Conservation (phyloP, 768 basidiomycete species). For the Hemileccinum impolitum region DNA sequence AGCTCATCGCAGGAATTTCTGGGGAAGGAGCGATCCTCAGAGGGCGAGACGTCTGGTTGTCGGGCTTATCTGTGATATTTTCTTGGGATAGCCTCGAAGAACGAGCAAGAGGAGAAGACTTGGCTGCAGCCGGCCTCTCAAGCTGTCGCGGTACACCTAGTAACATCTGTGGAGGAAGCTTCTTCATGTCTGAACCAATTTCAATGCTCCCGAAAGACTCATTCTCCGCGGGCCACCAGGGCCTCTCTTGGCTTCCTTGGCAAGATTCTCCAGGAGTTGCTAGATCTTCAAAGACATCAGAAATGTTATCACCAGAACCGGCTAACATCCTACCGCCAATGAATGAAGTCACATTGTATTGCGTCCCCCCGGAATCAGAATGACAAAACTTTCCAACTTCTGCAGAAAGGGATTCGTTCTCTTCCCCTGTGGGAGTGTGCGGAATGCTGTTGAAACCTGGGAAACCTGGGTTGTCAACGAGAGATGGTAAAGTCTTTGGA, state of each 20-base stretch:
- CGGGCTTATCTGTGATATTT: not conserved
- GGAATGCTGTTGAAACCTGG: constrained; percentile 15
- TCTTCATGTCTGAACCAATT: not conserved
- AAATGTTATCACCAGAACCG: not conserved
- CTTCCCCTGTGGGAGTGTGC: constrained; percentile 15
- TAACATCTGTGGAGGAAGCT: not conserved
- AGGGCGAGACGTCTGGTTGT: constrained; percentile 10
- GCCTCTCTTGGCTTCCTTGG: constrained; percentile 7
- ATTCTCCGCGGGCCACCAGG: constrained; percentile 5
- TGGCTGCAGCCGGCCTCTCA: not conserved
- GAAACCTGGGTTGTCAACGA: constrained; percentile 19
- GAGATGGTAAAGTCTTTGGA: constrained; percentile 26
- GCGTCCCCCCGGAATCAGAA: constrained; percentile 46
- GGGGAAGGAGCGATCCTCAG: constrained; percentile 22
- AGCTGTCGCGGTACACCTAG: not conserved
- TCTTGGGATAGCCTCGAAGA: not conserved
- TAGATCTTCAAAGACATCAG: constrained; percentile 29
- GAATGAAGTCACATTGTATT: constrained; percentile 74
- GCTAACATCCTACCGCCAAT: constrained; percentile 44
- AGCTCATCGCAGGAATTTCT: constrained; percentile 5
- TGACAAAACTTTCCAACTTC: constrained; percentile 19
- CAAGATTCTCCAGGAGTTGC: constrained; percentile 26
- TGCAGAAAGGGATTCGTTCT: constrained; percentile 8
- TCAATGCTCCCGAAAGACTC: not conserved
- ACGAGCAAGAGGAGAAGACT: not conserved